Conservation (phyloP, 306 rosid genomes). For the Trifolium fragiferum region DNA sequence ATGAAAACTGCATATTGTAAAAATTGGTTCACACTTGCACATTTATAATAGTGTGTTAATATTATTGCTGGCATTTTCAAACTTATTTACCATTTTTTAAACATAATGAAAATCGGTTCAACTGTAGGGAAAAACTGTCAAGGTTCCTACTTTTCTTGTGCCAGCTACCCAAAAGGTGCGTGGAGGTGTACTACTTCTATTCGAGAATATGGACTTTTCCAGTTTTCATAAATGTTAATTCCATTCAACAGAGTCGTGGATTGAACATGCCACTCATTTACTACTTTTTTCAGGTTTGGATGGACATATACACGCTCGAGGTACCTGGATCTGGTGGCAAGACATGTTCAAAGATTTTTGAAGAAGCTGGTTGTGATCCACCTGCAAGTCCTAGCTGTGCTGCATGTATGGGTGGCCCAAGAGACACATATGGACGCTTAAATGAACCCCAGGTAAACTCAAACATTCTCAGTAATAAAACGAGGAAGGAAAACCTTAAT, state of each 20-base stretch:
- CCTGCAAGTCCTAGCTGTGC: conserved; percentile 92
- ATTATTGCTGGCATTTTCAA: not conserved
- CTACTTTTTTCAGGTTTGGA: conserved; percentile 69
- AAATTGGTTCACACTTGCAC: not conserved
- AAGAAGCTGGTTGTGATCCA: conserved; percentile 91
- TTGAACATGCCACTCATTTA: not conserved
- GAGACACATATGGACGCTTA: conserved; percentile 83
- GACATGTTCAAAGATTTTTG: conserved; percentile 91
- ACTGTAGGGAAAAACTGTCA: conserved; percentile 71
- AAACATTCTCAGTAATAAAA: not conserved
- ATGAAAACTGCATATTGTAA: not conserved
- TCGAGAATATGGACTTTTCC: not conserved
- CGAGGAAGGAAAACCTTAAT: not conserved
- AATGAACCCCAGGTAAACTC: conserved; percentile 64
- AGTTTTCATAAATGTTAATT: not conserved
- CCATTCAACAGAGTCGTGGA: not conserved
- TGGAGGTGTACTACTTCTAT: conserved; percentile 16
- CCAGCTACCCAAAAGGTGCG: conserved; percentile 89
- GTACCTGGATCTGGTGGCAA: conserved; percentile 89
- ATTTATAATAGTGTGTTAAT: not conserved
- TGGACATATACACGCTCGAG: conserved; percentile 72
- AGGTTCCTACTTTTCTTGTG: conserved; percentile 89
- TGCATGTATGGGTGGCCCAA: conserved; percentile 93
- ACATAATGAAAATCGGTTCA: conserved; percentile 2
- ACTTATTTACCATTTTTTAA: not conserved